Base-by-base conservation (phyloP, 2,329 filamentous ascomycete genomes). In the Fusarium sp. region DNA sequence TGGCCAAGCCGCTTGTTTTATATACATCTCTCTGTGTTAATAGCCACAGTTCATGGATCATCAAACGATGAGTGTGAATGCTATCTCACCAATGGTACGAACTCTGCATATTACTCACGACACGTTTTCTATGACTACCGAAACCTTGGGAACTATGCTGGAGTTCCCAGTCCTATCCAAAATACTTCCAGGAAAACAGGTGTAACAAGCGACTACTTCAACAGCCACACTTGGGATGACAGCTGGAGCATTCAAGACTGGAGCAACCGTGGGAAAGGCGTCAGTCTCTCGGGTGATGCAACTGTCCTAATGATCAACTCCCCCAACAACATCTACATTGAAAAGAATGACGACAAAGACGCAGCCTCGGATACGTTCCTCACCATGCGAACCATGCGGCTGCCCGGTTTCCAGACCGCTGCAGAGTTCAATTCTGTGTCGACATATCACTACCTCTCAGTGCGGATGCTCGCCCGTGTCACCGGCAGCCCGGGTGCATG, bases 111-210 rank as follows among this genome's bases (percentile, higher is more conserved):
- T 78, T 88, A 85, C 73, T 78, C 81, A 24, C 78, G 81, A 24
- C 87, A 86, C 75, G 74, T 78, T 41, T 88, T 88, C 79, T 86
- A 85, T 71, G 86, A 88, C 77, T 88, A 87, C 71, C 81, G 86
- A 50, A 78, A 78, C 42, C 82, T 86, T 26, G 45, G 77, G 5
- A 72, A 84, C 30, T 82, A 85, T 61, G 84, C 83, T 7, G 71
- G 77, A 50, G 79, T 82, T 14, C 82, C 84, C 2, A 56, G 74
- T 13, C 72, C 79, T 48, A 71, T 84, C 53, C 54, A 61, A 10
- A 78, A 81, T 62, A 48, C 68, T n/a, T 68, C 76, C 9, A 63
- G 74, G 35, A 81, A 75, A 65, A 57, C 79, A 10, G 65, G 65
- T 6, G 57, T 77, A 7, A 82, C 82, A 5, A 85, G 82, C 76